Conservation (phyloP, 2,329 filamentous ascomycete genomes). For the Rugonectria rugulosa region DNA sequence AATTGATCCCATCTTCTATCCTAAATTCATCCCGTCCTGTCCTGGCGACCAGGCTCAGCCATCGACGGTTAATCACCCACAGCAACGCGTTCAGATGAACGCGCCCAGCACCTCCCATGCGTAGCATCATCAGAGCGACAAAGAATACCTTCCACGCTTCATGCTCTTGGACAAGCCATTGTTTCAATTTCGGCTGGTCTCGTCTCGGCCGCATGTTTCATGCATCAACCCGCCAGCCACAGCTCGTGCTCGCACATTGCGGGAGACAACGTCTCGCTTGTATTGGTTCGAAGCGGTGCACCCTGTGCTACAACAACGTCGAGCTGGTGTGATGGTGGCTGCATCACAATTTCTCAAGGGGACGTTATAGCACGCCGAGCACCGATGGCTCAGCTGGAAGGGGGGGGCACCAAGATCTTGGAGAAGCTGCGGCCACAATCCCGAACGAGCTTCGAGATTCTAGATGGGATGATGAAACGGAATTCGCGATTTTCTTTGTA, state of each 20-base stretch:
- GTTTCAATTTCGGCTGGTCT: constrained; percentile 16
- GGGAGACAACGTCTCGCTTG: constrained; percentile 32
- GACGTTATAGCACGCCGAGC: neutral
- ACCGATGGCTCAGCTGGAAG: neutral
- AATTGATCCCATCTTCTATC: no score
- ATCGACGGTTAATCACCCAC: neutral
- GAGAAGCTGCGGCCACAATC: neutral
- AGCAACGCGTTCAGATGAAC: neutral
- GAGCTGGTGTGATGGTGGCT: constrained; percentile 21
- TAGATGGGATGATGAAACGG: neutral
- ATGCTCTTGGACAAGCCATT: neutral
- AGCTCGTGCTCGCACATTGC: constrained; percentile 4
- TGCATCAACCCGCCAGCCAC: constrained; percentile 17
- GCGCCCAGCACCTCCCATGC: neutral
- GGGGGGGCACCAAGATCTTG: neutral
- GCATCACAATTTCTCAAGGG: neutral
- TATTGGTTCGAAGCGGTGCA: constrained; percentile 26
- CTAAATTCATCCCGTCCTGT: neutral
- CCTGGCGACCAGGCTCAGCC: neutral
- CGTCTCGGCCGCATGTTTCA: constrained; percentile 16
- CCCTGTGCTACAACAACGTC: constrained; percentile 25
- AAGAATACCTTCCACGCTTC: neutral
- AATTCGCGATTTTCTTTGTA: neutral
- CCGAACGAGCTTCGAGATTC: neutral
- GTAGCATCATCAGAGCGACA: neutral